A percentile compares a stretch with the other conserved stretches of the same genome.
Conservation (phyloP, 116 monocot genomes). For the Trichopus zeylanicus region DNA sequence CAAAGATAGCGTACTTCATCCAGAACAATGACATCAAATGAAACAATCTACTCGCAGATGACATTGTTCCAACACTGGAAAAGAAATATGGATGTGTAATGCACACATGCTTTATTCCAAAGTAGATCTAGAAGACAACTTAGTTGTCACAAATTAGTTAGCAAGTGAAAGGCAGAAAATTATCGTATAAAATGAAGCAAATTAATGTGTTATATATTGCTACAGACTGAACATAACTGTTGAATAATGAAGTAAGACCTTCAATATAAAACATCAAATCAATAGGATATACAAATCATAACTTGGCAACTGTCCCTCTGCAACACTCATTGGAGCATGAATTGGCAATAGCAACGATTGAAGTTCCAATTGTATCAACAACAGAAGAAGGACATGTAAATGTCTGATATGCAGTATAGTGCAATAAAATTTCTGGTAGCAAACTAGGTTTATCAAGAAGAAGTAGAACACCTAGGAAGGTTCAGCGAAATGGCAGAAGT, state of each 20-base stretch:
- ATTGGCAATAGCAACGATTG: neutral
- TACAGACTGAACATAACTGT: neutral
- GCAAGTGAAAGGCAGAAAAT: no score
- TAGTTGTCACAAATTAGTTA: no score
- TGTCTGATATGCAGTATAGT: no score
- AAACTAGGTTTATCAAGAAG: no score
- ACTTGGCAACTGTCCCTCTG: neutral
- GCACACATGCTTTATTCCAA: neutral
- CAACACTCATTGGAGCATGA: neutral
- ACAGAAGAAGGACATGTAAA: no score
- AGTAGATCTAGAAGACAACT: neutral
- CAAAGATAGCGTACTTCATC: slow-evolving; percentile 98
- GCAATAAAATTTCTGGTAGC: no score
- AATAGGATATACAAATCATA: neutral
- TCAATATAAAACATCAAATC: neutral
- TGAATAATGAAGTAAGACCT: neutral
- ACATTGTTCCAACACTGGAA: slow-evolving; percentile 76
- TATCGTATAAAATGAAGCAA: no score
- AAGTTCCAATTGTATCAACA: no score
- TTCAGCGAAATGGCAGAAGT: no score
- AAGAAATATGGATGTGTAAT: slow-evolving; percentile 5
- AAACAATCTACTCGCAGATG: slow-evolving; percentile 73
- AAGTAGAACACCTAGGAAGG: no score
- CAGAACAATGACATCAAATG: slow-evolving; percentile 90
- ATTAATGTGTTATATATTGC: no score